Base-by-base conservation (phyloP, 2,329 filamentous ascomycete genomes). In the Paradendryphiella salina region DNA sequence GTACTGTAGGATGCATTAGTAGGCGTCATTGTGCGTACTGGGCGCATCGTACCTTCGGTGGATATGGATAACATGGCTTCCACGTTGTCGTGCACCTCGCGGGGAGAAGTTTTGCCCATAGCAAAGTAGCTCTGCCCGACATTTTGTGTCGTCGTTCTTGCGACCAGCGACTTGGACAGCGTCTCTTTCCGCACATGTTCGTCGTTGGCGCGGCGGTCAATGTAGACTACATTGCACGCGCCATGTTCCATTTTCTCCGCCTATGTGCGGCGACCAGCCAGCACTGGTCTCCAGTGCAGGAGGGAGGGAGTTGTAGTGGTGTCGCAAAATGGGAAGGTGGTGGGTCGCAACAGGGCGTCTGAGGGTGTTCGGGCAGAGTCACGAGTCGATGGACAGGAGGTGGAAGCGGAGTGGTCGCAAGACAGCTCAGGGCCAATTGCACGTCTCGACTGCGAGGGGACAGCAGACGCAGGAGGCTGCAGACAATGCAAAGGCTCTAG, bases 211-310 rank as follows among this genome's bases (percentile, higher is more conserved):
- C 73, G 70, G 41, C 74, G 69, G 61, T 76, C 73, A 55, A 76
- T 65, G 66, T 76, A 76, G 52, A 76, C 73, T 43, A 76, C 68
- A 63, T 75, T 75, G 66, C 74, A 76, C 50, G 71, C 68, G 61
- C 73, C 73, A 72, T 75, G 72, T 50, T 75, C 73, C 74, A 76
- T 76, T 44, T 58, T 71, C 63, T 66, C 65, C 65, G 59, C 61
- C 54, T 54, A 42, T 56, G 52, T 58, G 56, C 63, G 63, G 66
- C 60, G 66, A 68, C 64, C 66, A 67, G 68, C 56, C 47, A 36
- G 43, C 39, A 54, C 61, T 66, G 67, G 63, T 65, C 66, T 69
- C 63, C 62, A 63, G 64, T 63, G 50, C 64, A 61, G 50, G 66
- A 55, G 61, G 63, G 59, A 63, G 60, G 62, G 31, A 42, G 44